Evolutionary conservation across 345 rosid genomes (phyloP), one percentile per base, ranked within the genome.

Genomic region (Pistacia integerrima): DNA sequence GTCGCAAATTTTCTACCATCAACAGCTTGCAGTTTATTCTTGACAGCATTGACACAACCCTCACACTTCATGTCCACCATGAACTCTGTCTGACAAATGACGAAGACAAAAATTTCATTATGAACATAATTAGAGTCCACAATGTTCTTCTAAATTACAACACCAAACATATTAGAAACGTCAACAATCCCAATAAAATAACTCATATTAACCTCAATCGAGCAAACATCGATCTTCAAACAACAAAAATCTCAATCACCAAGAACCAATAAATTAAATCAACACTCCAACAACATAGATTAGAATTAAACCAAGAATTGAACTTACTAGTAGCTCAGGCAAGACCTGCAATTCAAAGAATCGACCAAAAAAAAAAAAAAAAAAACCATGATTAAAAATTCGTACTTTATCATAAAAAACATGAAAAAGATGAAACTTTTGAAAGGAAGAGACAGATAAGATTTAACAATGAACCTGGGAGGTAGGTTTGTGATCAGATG

Each of bases 11-110:
- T 46, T 79, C 75, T 84, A 93, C 98, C 98, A 79, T 84, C 64
- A 80, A 96, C 82, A 16, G 84, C 83, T 71, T 87, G 87, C 78
- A 96, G 67, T 87, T 96, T 92, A 72, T 77, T 90, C 90, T 89
- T 92, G 61, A 96, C 98, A 2, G 98, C 85, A 69, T 75, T 89
- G 70, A 90, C 97, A 78, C 98, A 96, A 60, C 97, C 94, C 56
- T 90, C 97, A 51, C 99, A 93, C 84, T 86, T 93, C 97, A 96
- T 96, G 82, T 96, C 97, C 74, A 96, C 98, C 99, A 96, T 96
- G 79, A 61, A 96, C 84, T 93, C 98, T 11, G 97, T 96, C 98
- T 93, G 80, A 30, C 8, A 62, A 59, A 76, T 80, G 62, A 52
- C 35, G 38, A 69, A 54, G 11, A 46, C 22, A 35, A 46, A 59